phyloP scores from a whole-genome alignment of 176 grass and related monocot species.

The Oryza meyeriana region DNA sequence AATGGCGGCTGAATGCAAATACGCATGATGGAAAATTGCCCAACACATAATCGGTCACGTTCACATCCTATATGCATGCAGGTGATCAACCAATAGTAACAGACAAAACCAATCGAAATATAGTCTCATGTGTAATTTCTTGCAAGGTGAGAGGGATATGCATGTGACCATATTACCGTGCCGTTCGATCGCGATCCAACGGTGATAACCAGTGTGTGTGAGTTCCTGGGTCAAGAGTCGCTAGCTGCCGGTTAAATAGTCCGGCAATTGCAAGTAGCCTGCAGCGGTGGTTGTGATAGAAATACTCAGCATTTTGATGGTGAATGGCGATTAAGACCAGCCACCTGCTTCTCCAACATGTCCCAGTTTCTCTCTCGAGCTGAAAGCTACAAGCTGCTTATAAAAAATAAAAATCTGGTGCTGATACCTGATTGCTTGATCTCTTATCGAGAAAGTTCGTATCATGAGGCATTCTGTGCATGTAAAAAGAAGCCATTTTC shows the following conservation, averaged over 20 bases:
- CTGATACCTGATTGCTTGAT: not conserved
- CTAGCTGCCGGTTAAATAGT: not conserved
- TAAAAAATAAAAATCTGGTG: not conserved
- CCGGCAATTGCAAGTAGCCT: not conserved
- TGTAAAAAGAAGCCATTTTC: not conserved
- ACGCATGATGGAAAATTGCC: not conserved
- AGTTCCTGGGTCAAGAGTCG: not conserved
- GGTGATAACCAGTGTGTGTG: not conserved
- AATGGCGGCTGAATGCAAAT: not conserved
- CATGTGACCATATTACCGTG: not conserved
- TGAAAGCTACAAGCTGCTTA: not conserved
- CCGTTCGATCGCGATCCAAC: not conserved
- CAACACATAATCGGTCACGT: not conserved
- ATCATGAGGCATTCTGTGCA: not conserved
- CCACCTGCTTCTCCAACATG: not conserved
- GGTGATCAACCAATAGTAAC: not conserved
- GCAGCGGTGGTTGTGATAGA: not conserved
- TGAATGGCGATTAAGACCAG: conserved; percentile 5
- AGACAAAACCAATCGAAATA: not conserved
- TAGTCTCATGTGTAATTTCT: not conserved
- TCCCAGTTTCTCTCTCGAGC: not conserved
- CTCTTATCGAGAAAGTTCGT: not conserved
- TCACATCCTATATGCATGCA: not conserved
- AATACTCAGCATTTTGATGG: not conserved
- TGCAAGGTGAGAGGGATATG: not conserved